Conservation (phyloP, 306 rosid species). For the Dalbergia cultrata region DNA sequence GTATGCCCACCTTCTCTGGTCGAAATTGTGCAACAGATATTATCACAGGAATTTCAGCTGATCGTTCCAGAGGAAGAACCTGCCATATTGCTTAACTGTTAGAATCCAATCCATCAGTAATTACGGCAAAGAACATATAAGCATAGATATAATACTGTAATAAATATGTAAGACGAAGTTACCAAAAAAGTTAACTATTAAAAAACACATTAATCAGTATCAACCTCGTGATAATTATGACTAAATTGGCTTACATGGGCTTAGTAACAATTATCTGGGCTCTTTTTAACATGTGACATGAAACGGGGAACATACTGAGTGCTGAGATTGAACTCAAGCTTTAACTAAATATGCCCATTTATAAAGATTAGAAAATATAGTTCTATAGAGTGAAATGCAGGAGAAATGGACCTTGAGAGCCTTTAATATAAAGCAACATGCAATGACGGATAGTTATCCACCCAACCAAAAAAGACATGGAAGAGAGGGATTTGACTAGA, state of each 20-base stretch:
- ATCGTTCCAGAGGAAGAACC: slow-evolving; percentile 89
- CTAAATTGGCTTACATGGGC: not conserved
- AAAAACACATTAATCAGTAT: not conserved
- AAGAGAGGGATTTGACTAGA: slow-evolving; percentile 5
- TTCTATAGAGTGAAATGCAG: not conserved
- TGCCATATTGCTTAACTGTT: slow-evolving; percentile 54
- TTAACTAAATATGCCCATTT: not conserved
- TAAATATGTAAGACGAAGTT: not conserved
- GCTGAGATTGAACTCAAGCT: slow-evolving; percentile 17
- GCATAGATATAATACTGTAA: not conserved
- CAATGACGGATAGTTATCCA: slow-evolving; percentile 5
- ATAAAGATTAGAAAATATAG: not conserved
- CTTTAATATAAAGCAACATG: slow-evolving; percentile 26
- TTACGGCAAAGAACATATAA: slow-evolving; percentile 23
- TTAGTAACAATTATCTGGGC: not conserved
- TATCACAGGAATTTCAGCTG: slow-evolving; percentile 59
- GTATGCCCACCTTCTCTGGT: slow-evolving; percentile 92
- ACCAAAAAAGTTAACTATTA: not conserved
- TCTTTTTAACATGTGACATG: not conserved
- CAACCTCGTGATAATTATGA: not conserved
- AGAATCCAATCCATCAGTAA: slow-evolving; percentile 38
- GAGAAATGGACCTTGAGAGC: slow-evolving; percentile 23
- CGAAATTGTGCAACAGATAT: slow-evolving; percentile 98
- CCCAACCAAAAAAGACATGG: not conserved
- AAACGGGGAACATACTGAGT: not conserved